Conservation (phyloP, 148 eudicot genomes). For the Fagopyrum esculentum region DNA sequence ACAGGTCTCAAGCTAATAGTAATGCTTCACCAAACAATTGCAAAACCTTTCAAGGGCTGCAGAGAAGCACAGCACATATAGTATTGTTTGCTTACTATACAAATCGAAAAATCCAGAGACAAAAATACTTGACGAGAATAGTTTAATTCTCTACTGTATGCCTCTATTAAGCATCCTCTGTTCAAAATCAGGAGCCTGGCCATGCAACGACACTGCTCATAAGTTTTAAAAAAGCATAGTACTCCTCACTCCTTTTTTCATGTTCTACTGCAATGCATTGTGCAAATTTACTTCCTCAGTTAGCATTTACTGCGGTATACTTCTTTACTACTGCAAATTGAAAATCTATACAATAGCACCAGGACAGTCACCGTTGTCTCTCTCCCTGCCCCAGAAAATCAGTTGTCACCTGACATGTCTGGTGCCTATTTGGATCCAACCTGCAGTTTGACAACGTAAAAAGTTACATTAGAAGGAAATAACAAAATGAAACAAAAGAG, state of each 20-base stretch:
- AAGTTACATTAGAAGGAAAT: not conserved
- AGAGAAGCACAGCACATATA: not conserved
- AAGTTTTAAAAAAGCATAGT: not conserved
- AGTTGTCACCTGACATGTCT: too few relatives aligned
- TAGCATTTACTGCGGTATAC: not conserved
- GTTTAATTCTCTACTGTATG: not conserved
- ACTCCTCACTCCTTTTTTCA: not conserved
- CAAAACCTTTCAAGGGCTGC: not conserved
- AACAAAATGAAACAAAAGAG: not conserved
- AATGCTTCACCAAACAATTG: not conserved
- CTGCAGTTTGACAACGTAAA: not conserved
- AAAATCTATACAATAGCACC: not conserved
- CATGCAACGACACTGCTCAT: not conserved
- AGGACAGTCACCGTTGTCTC: not conserved
- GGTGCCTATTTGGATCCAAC: not conserved
- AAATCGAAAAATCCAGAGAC: not conserved
- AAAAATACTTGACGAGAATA: not conserved
- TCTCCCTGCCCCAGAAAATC: not conserved
- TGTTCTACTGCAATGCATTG: constrained; percentile 6
- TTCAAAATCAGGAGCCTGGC: not conserved
- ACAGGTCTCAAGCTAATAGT: not conserved
- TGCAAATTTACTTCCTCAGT: not conserved
- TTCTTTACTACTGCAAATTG: not conserved
- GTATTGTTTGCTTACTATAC: not conserved
- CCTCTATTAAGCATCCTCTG: not conserved